A percentile compares a stretch with the other conserved stretches of the same genome.
Conservation (phyloP, 345 rosid genomes). For the Xanthoceras sorbifolium region DNA sequence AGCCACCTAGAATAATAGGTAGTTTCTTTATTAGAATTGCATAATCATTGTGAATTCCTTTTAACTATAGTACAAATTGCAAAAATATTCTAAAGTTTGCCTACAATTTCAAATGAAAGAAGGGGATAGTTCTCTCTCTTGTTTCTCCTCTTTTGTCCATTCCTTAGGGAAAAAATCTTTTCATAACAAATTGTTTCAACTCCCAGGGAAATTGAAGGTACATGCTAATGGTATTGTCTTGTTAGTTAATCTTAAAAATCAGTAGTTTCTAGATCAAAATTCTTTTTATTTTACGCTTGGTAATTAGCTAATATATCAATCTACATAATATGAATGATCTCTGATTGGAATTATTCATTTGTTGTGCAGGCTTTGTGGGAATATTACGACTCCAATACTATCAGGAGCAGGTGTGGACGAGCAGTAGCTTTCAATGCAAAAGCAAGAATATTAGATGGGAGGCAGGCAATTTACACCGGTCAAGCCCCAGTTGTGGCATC, state of each 20-base stretch:
- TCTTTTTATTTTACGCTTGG: background rate
- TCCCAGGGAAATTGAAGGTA: background rate
- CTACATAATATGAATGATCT: background rate
- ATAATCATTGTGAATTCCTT: background rate
- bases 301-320: background rate
- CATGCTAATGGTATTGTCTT: background rate
- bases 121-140: background rate
- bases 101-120: background rate
- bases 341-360: background rate
- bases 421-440: conserved; percentile 37
- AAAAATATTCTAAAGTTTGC: background rate
- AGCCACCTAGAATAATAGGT: background rate
- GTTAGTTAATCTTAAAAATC: background rate
- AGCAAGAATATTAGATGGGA: conserved; percentile 49
- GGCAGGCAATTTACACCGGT: conserved; percentile 38
- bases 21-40: background rate
- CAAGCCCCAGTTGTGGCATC: conserved; percentile 50
- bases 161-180: background rate
- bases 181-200: background rate
- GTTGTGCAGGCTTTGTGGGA: conserved; percentile 44
- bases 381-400: conserved; percentile 43
- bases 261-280: background rate
- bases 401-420: conserved; percentile 33
- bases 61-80: too few species aligned
- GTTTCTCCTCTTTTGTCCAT: background rate